Conservation (phyloP, 1,284 basidiomycete genomes). For the Puccinia polysora region DNA sequence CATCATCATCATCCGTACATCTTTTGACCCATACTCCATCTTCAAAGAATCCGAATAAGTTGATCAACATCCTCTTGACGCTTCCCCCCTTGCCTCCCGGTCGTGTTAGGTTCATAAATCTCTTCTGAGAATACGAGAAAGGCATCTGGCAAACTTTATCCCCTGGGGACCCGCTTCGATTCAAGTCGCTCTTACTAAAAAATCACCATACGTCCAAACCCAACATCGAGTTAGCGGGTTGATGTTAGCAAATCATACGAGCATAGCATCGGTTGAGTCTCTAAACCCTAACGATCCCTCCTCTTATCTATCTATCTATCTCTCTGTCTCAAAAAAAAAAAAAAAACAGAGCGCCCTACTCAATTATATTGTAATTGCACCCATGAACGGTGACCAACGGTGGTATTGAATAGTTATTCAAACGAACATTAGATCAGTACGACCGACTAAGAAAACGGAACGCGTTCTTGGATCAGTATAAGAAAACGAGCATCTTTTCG, state of each 20-base stretch:
- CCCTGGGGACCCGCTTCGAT: conserved; percentile 99
- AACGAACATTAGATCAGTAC: conserved; percentile 92
- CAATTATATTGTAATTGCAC: neutral
- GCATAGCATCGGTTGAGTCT: conserved; percentile 76
- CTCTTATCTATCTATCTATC: neutral
- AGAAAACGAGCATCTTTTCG: conserved; percentile 90
- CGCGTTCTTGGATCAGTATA: conserved; percentile 95
- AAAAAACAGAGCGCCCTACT: conserved; percentile 2
- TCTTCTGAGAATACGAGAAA: conserved; percentile 87
- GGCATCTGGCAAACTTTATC: conserved; percentile 94
- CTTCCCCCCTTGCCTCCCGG: neutral
- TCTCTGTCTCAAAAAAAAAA: neutral
- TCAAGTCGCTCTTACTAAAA: conserved; percentile 89
- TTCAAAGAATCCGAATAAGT: neutral
- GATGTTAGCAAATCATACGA: conserved; percentile 98
- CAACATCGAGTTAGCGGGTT: conserved; percentile 87
- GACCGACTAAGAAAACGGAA: conserved; percentile 81
- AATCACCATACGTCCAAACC: conserved; percentile 79
- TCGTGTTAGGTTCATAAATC: conserved; percentile 84
- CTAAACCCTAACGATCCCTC: neutral
- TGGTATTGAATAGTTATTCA: conserved; percentile 67
- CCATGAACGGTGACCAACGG: neutral
- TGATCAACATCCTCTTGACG: neutral
- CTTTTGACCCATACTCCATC: neutral
- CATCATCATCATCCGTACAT: neutral